These are phyloP conservation scores for Aspergillus wentii DNA, from an alignment of 495 filamentous ascomycete genomes.

Conservation along the genomic window DNA sequence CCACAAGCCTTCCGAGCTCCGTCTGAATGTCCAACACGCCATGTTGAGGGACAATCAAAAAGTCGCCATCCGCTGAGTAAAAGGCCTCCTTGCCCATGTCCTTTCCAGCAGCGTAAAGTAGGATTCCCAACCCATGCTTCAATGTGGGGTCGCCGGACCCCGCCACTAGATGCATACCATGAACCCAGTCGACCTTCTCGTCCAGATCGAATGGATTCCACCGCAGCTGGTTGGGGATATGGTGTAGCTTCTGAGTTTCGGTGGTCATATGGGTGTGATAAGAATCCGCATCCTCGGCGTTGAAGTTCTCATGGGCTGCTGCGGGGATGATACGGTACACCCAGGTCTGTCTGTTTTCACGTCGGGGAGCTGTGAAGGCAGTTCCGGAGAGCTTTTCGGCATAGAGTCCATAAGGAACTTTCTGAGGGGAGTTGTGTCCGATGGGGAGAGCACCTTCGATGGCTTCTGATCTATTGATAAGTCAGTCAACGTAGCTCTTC, in stretches of 20 bases:
- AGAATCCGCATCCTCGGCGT: constrained; percentile 45
- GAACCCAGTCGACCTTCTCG: constrained; percentile 70
- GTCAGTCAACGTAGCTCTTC: not conserved
- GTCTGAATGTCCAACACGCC: constrained; percentile 82
- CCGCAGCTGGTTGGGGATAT: constrained; percentile 81
- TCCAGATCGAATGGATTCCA: constrained; percentile 88
- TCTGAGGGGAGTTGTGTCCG: constrained; percentile 84
- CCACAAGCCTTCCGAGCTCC: constrained; percentile 75
- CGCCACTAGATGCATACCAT: constrained; percentile 70
- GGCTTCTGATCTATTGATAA: constrained; percentile 40
- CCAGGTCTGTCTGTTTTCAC: constrained; percentile 90
- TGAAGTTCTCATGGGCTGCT: constrained; percentile 74
- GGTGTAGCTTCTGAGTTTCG: constrained; percentile 49
- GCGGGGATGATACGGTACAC: constrained; percentile 88
- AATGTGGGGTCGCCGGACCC: constrained; percentile 79
- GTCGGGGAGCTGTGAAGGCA: constrained; percentile 84
- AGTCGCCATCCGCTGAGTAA: constrained; percentile 88
- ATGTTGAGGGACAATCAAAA: constrained; percentile 80
- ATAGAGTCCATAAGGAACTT: constrained; percentile 79
- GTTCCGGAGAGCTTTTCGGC: constrained; percentile 92
- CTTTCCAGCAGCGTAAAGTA: constrained; percentile 75
- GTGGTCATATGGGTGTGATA: constrained; percentile 49
- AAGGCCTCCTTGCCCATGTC: constrained; percentile 77
- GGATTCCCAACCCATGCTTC: constrained; percentile 77
- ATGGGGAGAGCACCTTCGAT: constrained; percentile 56